Conservation (phyloP, 2,329 filamentous ascomycete species). For the Trichophyton schoenleinii region DNA sequence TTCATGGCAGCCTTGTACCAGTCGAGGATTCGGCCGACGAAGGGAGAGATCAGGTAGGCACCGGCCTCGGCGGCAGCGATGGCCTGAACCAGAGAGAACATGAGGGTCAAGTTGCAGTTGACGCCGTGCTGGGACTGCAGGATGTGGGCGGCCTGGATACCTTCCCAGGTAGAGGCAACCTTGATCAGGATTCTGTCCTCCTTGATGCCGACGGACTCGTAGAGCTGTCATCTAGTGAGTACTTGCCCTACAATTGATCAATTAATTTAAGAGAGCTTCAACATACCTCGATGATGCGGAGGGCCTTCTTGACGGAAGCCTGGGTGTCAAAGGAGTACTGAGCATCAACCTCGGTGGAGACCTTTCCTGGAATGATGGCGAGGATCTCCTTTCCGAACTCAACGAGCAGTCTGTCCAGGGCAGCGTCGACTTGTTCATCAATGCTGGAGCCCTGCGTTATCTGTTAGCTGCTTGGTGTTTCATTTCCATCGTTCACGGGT, state of each 20-base stretch:
- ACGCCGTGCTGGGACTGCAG: slow-evolving; percentile 90
- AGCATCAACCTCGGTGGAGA: slow-evolving; percentile 97
- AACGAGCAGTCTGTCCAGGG: slow-evolving; percentile 87
- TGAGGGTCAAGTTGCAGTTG: slow-evolving; percentile 97
- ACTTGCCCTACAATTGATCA: neutral
- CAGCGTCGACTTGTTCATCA: slow-evolving; percentile 74
- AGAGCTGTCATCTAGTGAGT: slow-evolving; percentile 50
- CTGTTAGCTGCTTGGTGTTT: neutral
- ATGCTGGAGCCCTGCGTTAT: slow-evolving; percentile 42
- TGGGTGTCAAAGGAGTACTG: slow-evolving; percentile 90
- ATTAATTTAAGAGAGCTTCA: neutral
- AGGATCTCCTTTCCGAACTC: slow-evolving; percentile 98
- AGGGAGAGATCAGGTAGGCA: slow-evolving; percentile 96
- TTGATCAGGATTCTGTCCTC: slow-evolving; percentile 98
- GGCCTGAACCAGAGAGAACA: slow-evolving; percentile 93
- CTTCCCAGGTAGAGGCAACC: slow-evolving; percentile 98
- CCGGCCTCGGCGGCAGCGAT: slow-evolving; percentile 90
- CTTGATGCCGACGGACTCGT: slow-evolving; percentile 79
- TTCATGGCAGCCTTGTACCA: slow-evolving; percentile 97
- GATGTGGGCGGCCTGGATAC: slow-evolving; percentile 96
- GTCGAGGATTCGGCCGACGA: slow-evolving; percentile 97
- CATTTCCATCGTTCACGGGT: neutral
- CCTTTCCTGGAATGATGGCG: slow-evolving; percentile 92
- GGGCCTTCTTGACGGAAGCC: slow-evolving; percentile 85
- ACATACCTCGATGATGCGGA: slow-evolving; percentile 87